Conservation (phyloP, 2,329 filamentous ascomycete genomes). For the Talaromyces funiculosus region DNA sequence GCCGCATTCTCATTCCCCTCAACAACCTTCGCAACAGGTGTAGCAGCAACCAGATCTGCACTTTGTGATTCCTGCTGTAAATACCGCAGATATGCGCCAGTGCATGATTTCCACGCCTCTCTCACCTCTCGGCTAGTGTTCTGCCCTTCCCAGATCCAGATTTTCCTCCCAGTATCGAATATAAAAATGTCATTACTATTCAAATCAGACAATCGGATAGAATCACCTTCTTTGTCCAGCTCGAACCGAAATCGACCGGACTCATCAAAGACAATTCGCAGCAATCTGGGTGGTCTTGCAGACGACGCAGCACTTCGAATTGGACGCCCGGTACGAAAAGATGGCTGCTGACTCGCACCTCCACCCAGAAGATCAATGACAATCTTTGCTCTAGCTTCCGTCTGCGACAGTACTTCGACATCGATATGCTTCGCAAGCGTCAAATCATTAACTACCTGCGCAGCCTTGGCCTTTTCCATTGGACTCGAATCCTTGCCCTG, state of each 20-base stretch:
- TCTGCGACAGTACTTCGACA: conserved; percentile 60
- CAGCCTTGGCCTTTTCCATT: conserved; percentile 64
- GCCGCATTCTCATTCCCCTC: conserved; percentile 10
- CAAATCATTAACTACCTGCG: conserved; percentile 54
- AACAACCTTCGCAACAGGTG: conserved; percentile 16
- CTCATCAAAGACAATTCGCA: conserved; percentile 52
- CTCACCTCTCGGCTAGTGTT: conserved; percentile 55
- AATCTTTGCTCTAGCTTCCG: conserved; percentile 44
- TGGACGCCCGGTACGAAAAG: conserved; percentile 42
- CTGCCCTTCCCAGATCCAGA: conserved; percentile 64
- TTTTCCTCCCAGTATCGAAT: conserved; percentile 50
- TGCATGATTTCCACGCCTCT: conserved; percentile 46
- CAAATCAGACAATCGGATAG: conserved; percentile 46
- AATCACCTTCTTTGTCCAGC: conserved; percentile 51
- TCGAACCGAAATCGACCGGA: conserved; percentile 52
- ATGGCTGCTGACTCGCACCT: conserved; percentile 35
- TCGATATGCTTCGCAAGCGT: conserved; percentile 58
- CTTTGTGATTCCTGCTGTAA: conserved; percentile 6
- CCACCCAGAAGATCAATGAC: conserved; percentile 55
- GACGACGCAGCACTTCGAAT: conserved; percentile 23
- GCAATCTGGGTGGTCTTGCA: conserved; percentile 44
- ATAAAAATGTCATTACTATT: conserved; percentile 59
- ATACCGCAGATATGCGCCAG: conserved; percentile 8
- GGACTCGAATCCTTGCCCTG: conserved; percentile 60
- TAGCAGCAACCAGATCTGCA: conserved; percentile 10